These are phyloP conservation scores for Furcasterigmium sp. DNA, from an alignment of 2,329 filamentous ascomycete genomes.

Conservation along the genomic window DNA sequence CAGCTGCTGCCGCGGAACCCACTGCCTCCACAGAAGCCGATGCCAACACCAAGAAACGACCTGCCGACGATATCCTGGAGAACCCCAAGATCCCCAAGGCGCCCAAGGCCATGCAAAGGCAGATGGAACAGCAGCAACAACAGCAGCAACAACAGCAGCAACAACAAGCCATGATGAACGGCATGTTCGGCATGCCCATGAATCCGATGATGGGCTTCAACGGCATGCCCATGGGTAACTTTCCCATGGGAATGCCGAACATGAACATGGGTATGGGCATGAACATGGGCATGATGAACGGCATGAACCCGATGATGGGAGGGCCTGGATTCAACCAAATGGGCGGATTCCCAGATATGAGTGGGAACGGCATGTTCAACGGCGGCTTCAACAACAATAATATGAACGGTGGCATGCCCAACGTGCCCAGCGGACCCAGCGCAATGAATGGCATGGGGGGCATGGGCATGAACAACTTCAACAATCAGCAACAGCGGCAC, in stretches of 20 bases:
- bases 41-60: conserved; percentile 65
- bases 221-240: conserved; percentile 19
- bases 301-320: conserved; percentile 21
- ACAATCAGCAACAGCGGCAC: conserved; percentile 15
- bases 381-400: conserved; percentile 25
- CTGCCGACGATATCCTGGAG: conserved; percentile 66
- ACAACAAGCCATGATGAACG: conserved; percentile 38
- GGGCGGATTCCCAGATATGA: conserved; percentile 27
- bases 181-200: conserved; percentile 21
- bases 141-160: conserved; percentile 39
- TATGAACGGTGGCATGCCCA: conserved; percentile 21
- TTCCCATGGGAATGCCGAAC: conserved; percentile 27
- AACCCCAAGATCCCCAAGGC: conserved; percentile 62
- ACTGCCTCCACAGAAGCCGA: conserved; percentile 17
- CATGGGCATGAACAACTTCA: conserved; percentile 28
- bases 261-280: conserved; percentile 15
- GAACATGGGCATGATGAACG: conserved; percentile 15
- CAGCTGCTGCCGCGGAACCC: conserved; percentile 17
- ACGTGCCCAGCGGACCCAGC: conserved; percentile 27
- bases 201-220: conserved; percentile 21
- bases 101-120: conserved; percentile 59
- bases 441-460: conserved; percentile 16
- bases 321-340: conserved; percentile 24
- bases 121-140: conserved; percentile 43
- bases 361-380: conserved; percentile 23